These are phyloP conservation scores for Cystofilobasidium bisporidii DNA, from an alignment of 768 basidiomycete genomes.

Conservation along the genomic window DNA sequence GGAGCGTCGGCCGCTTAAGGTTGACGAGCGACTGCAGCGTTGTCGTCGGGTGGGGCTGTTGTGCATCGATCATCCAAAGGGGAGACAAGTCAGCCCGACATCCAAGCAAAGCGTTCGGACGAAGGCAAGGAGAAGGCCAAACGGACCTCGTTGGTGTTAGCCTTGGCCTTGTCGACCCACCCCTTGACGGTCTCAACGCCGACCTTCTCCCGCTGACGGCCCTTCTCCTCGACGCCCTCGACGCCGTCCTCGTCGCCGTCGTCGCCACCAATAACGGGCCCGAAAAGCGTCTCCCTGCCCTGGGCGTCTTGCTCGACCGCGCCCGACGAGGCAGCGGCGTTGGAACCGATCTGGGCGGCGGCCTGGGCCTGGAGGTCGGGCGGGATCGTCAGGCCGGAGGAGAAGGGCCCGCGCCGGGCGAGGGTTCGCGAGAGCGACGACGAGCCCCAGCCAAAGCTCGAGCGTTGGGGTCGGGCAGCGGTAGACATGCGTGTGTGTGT, in stretches of 20 bases:
- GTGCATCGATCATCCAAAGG: constrained; percentile 38
- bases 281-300: constrained; percentile 74
- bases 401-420: constrained; percentile 11
- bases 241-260: constrained; percentile 51
- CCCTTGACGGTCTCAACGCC: constrained; percentile 68
- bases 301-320: background rate
- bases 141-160: constrained; percentile 61
- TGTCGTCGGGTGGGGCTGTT: constrained; percentile 67
- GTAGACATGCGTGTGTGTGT: background rate
- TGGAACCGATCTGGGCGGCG: background rate
- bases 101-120: background rate
- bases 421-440: constrained; percentile 27
- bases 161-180: constrained; percentile 63
- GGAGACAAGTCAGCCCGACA: background rate
- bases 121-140: background rate
- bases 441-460: constrained; percentile 18
- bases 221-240: constrained; percentile 33
- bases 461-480: background rate
- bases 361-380: constrained; percentile 7
- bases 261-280: constrained; percentile 70
- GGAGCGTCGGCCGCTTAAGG: constrained; percentile 75
- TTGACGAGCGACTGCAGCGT: constrained; percentile 91
- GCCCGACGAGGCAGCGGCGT: background rate
- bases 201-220: constrained; percentile 49
- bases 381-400: background rate